Base-by-base conservation (phyloP, 192 early-diverging fungal genomes). In the Linnemannia zychae region DNA sequence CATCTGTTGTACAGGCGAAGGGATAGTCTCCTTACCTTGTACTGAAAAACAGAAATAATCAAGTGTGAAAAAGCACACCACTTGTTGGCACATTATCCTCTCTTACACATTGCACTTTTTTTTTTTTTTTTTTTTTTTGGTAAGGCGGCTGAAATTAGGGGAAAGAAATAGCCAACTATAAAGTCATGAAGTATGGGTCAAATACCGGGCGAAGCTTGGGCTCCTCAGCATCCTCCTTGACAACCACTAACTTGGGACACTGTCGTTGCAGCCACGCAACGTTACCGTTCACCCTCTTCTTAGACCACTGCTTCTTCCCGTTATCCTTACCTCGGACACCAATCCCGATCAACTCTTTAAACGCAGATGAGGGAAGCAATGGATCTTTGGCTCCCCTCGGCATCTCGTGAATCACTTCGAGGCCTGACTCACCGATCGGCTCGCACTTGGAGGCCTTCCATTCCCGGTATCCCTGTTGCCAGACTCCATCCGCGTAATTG, bases 261-360 rank as follows among this genome's bases (percentile, higher is more conserved):
- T 79, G 38, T 4, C 60, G 37, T 16, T 73, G 3, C 7, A 79
- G 44, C 77, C 77, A 79, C 4, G 57, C 33, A 13, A 79, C 0
- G 50, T 49, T 63, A 0, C 31, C 16, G 22, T 49, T 48, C 4
- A 44, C 50, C 17, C 34, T 9, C 11, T 13, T 20, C 33, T 36
- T 71, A 5, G 77, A 67, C 49, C n/a, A n/a, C n/a, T n/a, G 34
- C 28, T 1, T 0, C 3, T 28, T 24, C 13, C 57, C 28, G 1
- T 13, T 0, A 66, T 67, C 38, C 11, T 31, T 63, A 12, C 22
- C 33, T 11, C 70, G 44, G 12, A 72, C 69, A 9, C 68, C 38
- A 7, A 79, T 37, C 13, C 77, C 77, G 0, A 49, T 13, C n/a
- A 79, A 57, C 34, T 72, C 40, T 16, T 79, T 79, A 11, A 79